Evolutionary conservation across 805 yeast species (phyloP), one percentile per base, ranked within the genome.

Genomic region (Ogataea saltuana): DNA sequence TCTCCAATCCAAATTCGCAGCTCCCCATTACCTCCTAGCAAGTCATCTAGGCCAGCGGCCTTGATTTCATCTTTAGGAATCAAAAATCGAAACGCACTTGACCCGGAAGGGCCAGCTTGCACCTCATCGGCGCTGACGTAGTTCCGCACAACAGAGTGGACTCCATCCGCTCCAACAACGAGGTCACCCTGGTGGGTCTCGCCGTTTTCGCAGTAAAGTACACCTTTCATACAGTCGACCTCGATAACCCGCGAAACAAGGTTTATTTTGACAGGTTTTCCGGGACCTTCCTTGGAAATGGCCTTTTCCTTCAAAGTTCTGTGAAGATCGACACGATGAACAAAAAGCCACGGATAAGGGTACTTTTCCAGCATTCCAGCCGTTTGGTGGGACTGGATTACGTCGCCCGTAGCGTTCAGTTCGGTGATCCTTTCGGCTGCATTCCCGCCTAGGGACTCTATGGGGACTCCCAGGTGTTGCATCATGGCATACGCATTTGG

Each of bases 91-190:
- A 36, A 42, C 2, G 45, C 45, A 25, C 45, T 42, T 31, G 39
- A 28, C 4, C 45, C 45, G 10, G 45, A 42, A 22, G 45, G 45
- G 18, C 41, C 45, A 17, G 45, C 45, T 5, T 13, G n/a, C 4
- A 42, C 37, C n/a, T 9, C 30, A 10, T 33, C 20, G n/a, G 18
- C 20, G 7, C 38, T 35, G 3, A 42, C 45, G 15, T 30, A 11
- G 21, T 28, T 17, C n/a, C 45, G 36, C 11, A 42, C 38, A 12
- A 38, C 44, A 16, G 61, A 51, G 33, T 64, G 42, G 17, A 60
- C 59, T 22, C 67, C 67, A 42, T 61, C 67, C 8, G 65, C 64
- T 17, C 61, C 64, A 35, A 61, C 50, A 22, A 61, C 44, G 42
- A 61, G 54, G 37, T 62, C 67, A 15, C 40, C 60, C 6, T 43